Percentiles rank a stretch among this genome's conserved stretches.
Evolutionary conservation across 1,284 basidiomycete species (phyloP).

Genomic region (Anthracocystis setariae): DNA sequence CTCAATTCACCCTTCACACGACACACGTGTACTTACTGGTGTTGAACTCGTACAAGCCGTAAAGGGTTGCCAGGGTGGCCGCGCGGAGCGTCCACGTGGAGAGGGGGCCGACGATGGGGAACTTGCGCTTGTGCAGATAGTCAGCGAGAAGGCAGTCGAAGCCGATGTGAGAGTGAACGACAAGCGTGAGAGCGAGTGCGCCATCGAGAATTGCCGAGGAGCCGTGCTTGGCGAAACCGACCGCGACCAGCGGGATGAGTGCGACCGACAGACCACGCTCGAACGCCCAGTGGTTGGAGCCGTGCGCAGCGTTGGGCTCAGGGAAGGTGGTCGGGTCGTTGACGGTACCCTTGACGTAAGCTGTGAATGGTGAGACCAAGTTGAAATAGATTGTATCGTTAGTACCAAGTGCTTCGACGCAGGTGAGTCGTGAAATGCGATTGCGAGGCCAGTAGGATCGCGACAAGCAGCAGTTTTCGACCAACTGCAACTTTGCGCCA

Average conservation of each 20-base stretch:
- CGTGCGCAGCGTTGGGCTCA: conserved; percentile 76
- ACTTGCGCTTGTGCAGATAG: conserved; percentile 94
- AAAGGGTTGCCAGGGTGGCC: conserved; percentile 82
- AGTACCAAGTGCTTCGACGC: too few relatives aligned
- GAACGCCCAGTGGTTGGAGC: conserved; percentile 97
- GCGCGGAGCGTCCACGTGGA: conserved; percentile 80
- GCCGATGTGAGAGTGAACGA: conserved; percentile 93
- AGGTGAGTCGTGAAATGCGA: too few relatives aligned
- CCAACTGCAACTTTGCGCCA: too few relatives aligned
- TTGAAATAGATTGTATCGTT: too few relatives aligned
- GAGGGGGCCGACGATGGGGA: conserved; percentile 78
- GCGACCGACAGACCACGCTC: conserved; percentile 88
- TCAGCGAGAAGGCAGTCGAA: conserved; percentile 72
- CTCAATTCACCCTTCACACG: background rate
- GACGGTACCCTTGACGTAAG: conserved; percentile 90
- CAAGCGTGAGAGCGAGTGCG: conserved; percentile 82
- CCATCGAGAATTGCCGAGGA: conserved; percentile 76
- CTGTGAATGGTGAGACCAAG: conserved; percentile 71
- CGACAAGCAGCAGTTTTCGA: too few relatives aligned
- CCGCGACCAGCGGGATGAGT: conserved; percentile 78
- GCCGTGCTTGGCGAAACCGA: conserved; percentile 66
- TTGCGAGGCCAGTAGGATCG: too few relatives aligned
- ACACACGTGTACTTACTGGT: conserved; percentile 51
- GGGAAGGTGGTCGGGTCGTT: conserved; percentile 95
- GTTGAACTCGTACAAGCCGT: conserved; percentile 79